These are phyloP conservation scores for Ulvella scutata DNA, from an alignment of 139 green algal species.

Conservation along the genomic window DNA sequence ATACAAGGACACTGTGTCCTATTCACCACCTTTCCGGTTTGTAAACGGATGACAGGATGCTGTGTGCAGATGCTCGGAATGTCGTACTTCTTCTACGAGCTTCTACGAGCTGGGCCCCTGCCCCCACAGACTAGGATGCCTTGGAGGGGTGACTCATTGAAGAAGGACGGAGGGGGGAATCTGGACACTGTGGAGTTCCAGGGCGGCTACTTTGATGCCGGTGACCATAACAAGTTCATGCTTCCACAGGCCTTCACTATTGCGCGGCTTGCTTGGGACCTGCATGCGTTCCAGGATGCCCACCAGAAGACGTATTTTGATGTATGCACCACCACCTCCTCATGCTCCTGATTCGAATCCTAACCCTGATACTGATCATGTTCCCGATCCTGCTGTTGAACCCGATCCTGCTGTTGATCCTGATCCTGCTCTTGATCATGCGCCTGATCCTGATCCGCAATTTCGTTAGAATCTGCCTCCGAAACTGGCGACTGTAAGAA, in stretches of 20 bases:
- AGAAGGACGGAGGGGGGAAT: not conserved
- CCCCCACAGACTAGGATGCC: slow-evolving; percentile 16
- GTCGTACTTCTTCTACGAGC: slow-evolving; percentile 28
- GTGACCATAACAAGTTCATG: slow-evolving; percentile 41
- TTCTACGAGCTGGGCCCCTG: slow-evolving; percentile 31
- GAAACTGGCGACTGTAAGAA: too few relatives aligned
- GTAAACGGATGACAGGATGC: too few relatives aligned
- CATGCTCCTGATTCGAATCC: too few relatives aligned
- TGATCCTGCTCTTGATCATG: too few relatives aligned
- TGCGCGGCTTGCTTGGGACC: not conserved
- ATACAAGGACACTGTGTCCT: too few relatives aligned
- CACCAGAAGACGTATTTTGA: not conserved
- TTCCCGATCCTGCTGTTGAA: too few relatives aligned
- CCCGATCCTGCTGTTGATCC: too few relatives aligned
- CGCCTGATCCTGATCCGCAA: too few relatives aligned
- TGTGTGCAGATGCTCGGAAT: not conserved
- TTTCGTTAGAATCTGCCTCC: too few relatives aligned
- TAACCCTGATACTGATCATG: too few relatives aligned
- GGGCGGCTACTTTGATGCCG: slow-evolving; percentile 41
- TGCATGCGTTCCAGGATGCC: not conserved
- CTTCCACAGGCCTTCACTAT: slow-evolving; percentile 12
- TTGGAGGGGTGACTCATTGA: slow-evolving; percentile 24
- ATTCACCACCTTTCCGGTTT: too few relatives aligned
- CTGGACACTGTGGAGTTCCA: slow-evolving; percentile 14
- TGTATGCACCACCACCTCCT: not conserved